Conservation (phyloP, 148 eudicot genomes). For the Selenicereus undatus region DNA sequence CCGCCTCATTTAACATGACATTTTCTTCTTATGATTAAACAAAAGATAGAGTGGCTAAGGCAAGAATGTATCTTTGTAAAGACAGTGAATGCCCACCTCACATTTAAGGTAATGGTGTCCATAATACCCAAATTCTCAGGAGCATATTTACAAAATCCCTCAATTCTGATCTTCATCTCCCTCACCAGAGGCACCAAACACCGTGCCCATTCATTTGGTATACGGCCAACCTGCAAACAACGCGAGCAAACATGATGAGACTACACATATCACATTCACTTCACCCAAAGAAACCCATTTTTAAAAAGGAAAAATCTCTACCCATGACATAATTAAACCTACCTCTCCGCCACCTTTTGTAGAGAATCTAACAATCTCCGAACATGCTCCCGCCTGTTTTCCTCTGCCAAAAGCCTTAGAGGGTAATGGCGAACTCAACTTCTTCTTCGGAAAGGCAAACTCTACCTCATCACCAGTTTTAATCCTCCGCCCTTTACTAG, state of each 20-base stretch:
- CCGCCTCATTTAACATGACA: neutral
- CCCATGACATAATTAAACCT: neutral
- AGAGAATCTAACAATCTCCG: constrained; percentile 92
- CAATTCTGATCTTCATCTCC: constrained; percentile 66
- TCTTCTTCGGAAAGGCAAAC: constrained; percentile 59
- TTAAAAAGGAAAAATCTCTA: neutral
- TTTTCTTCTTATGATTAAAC: neutral
- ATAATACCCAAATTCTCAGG: constrained; percentile 73
- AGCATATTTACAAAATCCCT: constrained; percentile 77
- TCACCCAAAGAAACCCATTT: neutral
- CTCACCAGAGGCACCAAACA: constrained; percentile 83
- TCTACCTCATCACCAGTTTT: constrained; percentile 65
- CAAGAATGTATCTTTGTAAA: neutral
- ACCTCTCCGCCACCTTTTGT: constrained; percentile 78
- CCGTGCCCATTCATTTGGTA: constrained; percentile 97
- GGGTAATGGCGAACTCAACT: constrained; percentile 30
- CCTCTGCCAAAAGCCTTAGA: constrained; percentile 69
- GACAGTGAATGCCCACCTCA: constrained; percentile 47
- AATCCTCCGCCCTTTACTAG: constrained; percentile 76
- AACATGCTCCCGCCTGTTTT: constrained; percentile 39
- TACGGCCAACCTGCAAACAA: constrained; percentile 75
- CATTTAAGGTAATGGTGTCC: constrained; percentile 69
- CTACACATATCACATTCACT: neutral
- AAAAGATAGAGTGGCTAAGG: neutral
- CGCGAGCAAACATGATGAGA: neutral